These are phyloP conservation scores for Dissoconium aciculare DNA, from an alignment of 2,329 filamentous ascomycete genomes.

Conservation along the genomic window DNA sequence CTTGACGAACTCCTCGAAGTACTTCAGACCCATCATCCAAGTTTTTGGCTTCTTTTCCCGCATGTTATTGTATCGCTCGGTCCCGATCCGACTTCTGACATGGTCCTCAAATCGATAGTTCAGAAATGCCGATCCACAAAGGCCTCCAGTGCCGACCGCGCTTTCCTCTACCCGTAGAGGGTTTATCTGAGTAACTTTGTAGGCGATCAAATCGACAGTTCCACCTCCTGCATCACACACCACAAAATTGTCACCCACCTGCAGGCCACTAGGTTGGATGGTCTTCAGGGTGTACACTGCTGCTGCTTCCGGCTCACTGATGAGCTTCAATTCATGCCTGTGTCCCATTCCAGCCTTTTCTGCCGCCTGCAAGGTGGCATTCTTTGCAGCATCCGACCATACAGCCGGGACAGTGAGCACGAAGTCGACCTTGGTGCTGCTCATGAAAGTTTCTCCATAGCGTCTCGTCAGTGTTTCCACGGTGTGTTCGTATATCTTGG, in stretches of 20 bases:
- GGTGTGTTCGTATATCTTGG: slow-evolving; percentile 60
- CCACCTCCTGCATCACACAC: slow-evolving; percentile 44
- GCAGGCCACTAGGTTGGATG: slow-evolving; percentile 60
- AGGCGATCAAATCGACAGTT: slow-evolving; percentile 63
- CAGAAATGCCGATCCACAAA: slow-evolving; percentile 65
- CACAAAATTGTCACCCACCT: slow-evolving; percentile 47
- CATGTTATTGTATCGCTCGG: slow-evolving; percentile 54
- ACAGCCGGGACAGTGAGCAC: slow-evolving; percentile 71
- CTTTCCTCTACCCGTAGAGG: slow-evolving; percentile 64
- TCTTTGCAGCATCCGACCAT: slow-evolving; percentile 76
- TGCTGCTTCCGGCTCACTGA: slow-evolving; percentile 66
- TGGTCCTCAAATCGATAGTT: slow-evolving; percentile 73
- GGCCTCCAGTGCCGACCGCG: slow-evolving; percentile 60
- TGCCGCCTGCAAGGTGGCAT: slow-evolving; percentile 62
- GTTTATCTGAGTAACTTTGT: slow-evolving; percentile 59
- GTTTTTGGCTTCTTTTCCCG: slow-evolving; percentile 62
- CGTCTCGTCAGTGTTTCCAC: slow-evolving; percentile 61
- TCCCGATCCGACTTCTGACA: slow-evolving; percentile 52
- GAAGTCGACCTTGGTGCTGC: slow-evolving; percentile 59
- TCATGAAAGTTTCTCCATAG: slow-evolving; percentile 68
- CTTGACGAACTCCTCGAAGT: slow-evolving; percentile 77
- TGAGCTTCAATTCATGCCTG: slow-evolving; percentile 57
- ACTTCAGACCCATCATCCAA: slow-evolving; percentile 57
- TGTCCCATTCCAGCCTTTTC: slow-evolving; percentile 65
- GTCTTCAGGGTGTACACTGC: slow-evolving; percentile 68